These are phyloP conservation scores for Cyclostephanos tholiformis DNA, from an alignment of 108 stramenopile species.

Conservation along the genomic window DNA sequence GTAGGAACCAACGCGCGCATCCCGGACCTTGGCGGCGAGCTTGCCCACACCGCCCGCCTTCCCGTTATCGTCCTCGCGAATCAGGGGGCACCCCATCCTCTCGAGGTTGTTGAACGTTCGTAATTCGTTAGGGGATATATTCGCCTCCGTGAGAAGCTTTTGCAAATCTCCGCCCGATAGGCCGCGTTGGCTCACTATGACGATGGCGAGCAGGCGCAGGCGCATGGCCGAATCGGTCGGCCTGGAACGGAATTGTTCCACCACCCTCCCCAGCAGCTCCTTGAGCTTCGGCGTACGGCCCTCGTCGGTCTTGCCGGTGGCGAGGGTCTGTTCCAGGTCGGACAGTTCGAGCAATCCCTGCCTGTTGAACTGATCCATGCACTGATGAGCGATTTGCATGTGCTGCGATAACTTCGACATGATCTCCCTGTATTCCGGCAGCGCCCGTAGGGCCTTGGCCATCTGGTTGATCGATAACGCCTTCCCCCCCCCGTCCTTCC, in stretches of 20 bases:
- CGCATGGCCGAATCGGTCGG: slow-evolving; percentile 55
- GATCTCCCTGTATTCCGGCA: slow-evolving; percentile 94
- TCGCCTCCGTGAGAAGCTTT: slow-evolving; percentile 72
- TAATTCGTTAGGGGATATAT: slow-evolving; percentile 55
- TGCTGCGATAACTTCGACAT: slow-evolving; percentile 94
- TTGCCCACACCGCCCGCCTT: slow-evolving; percentile 13
- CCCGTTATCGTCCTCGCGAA: slow-evolving; percentile 5
- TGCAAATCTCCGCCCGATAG: slow-evolving; percentile 59
- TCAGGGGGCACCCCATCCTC: slow-evolving; percentile 72
- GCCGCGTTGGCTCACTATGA: slow-evolving; percentile 84
- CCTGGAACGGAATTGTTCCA: slow-evolving; percentile 54
- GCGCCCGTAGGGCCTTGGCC: slow-evolving; percentile 87
- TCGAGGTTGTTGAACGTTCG: slow-evolving; percentile 66
- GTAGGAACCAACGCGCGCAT: slow-evolving; percentile 19
- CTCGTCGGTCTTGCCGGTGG: slow-evolving; percentile 90
- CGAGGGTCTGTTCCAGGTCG: slow-evolving; percentile 93
- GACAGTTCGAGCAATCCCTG: slow-evolving; percentile 74
- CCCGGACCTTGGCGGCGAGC: slow-evolving; percentile 25
- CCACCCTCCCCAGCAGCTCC: slow-evolving; percentile 69
- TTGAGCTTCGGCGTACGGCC: slow-evolving; percentile 63
- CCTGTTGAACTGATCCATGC: slow-evolving; percentile 86
- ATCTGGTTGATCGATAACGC: slow-evolving; percentile 86
- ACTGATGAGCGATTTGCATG: slow-evolving; percentile 91
- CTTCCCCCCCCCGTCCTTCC: slow-evolving; percentile 41
- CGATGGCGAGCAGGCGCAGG: slow-evolving; percentile 85